Base-by-base conservation (phyloP, 2,329 filamentous ascomycete species). In the Didymella arachidicola region DNA sequence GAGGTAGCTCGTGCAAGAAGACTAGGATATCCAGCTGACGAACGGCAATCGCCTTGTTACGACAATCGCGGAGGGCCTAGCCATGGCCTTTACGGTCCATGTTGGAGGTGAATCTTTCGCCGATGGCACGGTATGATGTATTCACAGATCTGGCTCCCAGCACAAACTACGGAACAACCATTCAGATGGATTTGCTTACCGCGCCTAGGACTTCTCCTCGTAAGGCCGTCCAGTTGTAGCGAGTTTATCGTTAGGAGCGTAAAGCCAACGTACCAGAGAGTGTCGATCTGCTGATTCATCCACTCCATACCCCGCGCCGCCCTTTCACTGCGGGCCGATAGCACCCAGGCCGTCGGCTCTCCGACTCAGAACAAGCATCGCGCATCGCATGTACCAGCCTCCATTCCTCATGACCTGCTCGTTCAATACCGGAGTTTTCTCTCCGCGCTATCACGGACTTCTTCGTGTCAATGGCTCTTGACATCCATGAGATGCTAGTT, bases 231-330 rank as follows among this genome's bases (percentile, higher is more conserved):
- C 16, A 49, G 18, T 36, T 45, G 18, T 25, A n/a, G n/a, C 16
- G n/a, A 10, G 29, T 18, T 45, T 12, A 2, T 29, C 26, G 27
- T 27, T 8, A 41, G 49, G 50, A 39, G 49, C 56, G 56, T 27
- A 50, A 50, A 39, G 38, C 26, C 26, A 39, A 32, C 36, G 38
- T 29, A 51, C 46, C 48, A 53, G 16, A 47, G 36, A 38, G 29
- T 50, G 59, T 60, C 47, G 59, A 63, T 67, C 51, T 44, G 53
- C 60, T 66, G 43, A 63, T 57, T 61, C 61, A 60, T 53, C 47
- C 41, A 44, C 41, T 53, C 45, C 43, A 53, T 60, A 60, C 66
- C 67, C 66, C 67, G 60, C 67, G 64, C 39, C 47, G 52, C 47
- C 49, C 59, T 53, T 56, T 56, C 39, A 43, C 41, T 34, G 45